Evolutionary conservation across 108 stramenopile genomes (phyloP).

Genomic region (Nitzschia palea): DNA sequence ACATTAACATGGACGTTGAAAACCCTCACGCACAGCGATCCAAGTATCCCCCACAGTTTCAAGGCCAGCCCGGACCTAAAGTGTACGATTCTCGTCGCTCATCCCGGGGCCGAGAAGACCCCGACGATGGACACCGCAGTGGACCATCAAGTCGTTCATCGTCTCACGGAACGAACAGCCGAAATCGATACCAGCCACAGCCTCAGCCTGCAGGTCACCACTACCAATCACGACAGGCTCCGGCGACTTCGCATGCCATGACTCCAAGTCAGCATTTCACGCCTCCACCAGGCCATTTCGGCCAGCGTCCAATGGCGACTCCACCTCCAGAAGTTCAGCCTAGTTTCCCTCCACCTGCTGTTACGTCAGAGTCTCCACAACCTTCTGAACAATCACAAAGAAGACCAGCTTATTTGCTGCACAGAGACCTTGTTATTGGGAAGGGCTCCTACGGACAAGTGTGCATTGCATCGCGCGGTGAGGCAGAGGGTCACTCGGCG

Average conservation of each 20-base stretch:
- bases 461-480: constrained; percentile 87
- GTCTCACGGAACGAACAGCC: constrained; percentile 6
- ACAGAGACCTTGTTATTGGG: constrained; percentile 88
- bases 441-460: constrained; percentile 92
- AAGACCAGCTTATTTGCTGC: constrained; percentile 85
- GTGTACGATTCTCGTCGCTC: constrained; percentile 15
- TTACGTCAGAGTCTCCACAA: constrained; percentile 50
- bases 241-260: constrained; percentile 29
- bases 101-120: constrained; percentile 14
- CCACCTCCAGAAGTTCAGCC: constrained; percentile 43
- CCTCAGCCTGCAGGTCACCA: constrained; percentile 13
- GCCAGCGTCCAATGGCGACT: constrained; percentile 26
- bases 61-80: not conserved
- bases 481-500: constrained; percentile 66
- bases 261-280: constrained; percentile 22
- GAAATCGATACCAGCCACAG: constrained; percentile 21
- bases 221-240: constrained; percentile 28
- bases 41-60: constrained; percentile 29
- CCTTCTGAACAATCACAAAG: constrained; percentile 46
- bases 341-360: constrained; percentile 54
- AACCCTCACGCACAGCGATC: constrained; percentile 27
- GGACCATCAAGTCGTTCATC: constrained; percentile 14
- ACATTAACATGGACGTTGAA: constrained; percentile 38
- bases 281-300: constrained; percentile 4
- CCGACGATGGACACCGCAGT: constrained; percentile 1